These are phyloP conservation scores for Saccharomyces mikatae DNA, from an alignment of 805 yeast species.

Conservation along the genomic window DNA sequence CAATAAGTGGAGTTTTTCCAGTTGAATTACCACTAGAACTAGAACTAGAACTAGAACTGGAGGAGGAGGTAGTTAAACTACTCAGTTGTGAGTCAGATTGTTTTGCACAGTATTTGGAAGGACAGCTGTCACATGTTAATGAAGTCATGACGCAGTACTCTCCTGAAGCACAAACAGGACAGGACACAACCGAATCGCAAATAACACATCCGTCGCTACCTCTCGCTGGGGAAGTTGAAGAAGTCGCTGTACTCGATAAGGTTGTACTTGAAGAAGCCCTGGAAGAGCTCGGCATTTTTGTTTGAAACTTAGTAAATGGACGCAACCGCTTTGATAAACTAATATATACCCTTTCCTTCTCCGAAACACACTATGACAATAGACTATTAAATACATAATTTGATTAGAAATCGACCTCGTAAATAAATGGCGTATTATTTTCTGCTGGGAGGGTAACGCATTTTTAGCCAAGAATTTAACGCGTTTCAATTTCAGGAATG, in stretches of 20 bases:
- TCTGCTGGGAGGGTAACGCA: background rate
- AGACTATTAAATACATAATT: background rate
- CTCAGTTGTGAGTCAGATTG: conserved; percentile 12
- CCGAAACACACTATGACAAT: background rate
- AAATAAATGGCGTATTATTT: background rate
- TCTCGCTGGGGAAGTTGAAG: conserved; percentile 10
- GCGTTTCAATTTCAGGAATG: background rate
- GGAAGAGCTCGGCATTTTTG: background rate
- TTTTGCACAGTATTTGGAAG: conserved; percentile 44
- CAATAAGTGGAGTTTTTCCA: conserved; percentile 37
- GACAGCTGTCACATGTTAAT: conserved; percentile 51
- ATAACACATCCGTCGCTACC: conserved; percentile 32
- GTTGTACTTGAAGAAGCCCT: background rate
- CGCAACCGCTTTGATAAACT: background rate
- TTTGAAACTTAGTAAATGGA: background rate
- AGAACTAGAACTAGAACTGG: conserved; percentile 10
- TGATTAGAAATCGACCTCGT: background rate
- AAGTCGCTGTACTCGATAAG: background rate
- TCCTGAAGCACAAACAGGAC: conserved; percentile 48
- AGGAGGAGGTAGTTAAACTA: conserved; percentile 10
- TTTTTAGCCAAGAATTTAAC: background rate
- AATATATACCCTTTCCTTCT: background rate
- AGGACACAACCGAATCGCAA: conserved; percentile 35
- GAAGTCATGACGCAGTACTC: conserved; percentile 49
- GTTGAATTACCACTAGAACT: conserved; percentile 15